phyloP scores from a whole-genome alignment of 495 filamentous ascomycete species.

The Penicillium longicatenatum region DNA sequence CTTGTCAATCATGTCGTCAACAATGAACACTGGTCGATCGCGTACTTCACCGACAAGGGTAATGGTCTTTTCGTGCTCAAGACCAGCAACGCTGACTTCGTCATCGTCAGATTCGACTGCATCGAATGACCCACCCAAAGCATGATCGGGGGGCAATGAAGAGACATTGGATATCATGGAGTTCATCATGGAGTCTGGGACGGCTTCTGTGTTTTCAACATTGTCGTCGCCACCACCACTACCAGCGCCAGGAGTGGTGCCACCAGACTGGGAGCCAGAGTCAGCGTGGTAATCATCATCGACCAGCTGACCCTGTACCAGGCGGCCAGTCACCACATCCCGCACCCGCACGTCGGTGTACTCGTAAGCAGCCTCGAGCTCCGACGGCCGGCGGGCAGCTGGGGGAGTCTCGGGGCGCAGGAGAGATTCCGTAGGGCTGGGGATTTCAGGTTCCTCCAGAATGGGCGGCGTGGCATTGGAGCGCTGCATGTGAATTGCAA shows the following conservation, averaged over 20 bases:
- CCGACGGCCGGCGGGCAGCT: conserved; percentile 42
- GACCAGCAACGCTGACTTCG: conserved; percentile 71
- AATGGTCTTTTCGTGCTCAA: conserved; percentile 86
- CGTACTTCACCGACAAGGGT: conserved; percentile 93
- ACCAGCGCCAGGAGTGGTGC: conserved; percentile 41
- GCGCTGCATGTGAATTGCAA: conserved; percentile 34
- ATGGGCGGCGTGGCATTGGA: conserved; percentile 21
- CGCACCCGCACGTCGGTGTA: conserved; percentile 85
- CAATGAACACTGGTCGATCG: conserved; percentile 82
- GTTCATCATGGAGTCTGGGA: conserved; percentile 63
- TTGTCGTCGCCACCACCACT: conserved; percentile 23
- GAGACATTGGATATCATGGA: conserved; percentile 66
- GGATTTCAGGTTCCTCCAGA: conserved; percentile 20
- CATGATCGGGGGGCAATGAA: conserved; percentile 56
- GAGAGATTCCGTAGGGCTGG: conserved; percentile 4
- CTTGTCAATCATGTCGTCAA: conserved; percentile 99
- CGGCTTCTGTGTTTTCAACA: conserved; percentile 44
- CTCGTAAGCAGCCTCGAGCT: conserved; percentile 58
- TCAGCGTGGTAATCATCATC: conserved; percentile 89
- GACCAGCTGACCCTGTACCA: conserved; percentile 96
- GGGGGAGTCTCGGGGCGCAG: conserved; percentile 41
- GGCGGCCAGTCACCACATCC: conserved; percentile 87
- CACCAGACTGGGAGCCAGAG: conserved; percentile 62
- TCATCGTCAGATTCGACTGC: conserved; percentile 85
- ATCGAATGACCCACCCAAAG: conserved; percentile 81